Base-by-base conservation (phyloP, 192 early-diverging fungal genomes). In the Paraglomus occultum region DNA sequence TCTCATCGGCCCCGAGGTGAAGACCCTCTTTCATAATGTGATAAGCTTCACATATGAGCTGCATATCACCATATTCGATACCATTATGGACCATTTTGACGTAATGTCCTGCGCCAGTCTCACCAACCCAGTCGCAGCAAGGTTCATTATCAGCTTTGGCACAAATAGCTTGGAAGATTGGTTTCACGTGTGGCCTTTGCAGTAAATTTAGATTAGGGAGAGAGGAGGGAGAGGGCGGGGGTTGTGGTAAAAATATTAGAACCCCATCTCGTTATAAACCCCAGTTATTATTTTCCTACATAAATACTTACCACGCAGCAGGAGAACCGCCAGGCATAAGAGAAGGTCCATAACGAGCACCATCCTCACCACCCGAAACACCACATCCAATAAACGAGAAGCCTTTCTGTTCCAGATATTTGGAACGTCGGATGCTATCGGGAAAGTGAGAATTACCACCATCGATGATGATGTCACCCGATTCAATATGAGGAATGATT, bases 21-120 rank as follows among this genome's bases (percentile, higher is more conserved):
- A 97, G 84, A 67, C 91, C 91, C 66, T 94, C 89, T 82, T 90
- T 92, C 82, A 99, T 80, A 76, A 96, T 82, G 61, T 93, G 89
- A 83, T 99, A 99, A 47, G 91, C 92, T 84, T 99, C 96, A 72
- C 88, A 89, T 70, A 99, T 93, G 82, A 99, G 90, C 84, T 98
- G 96, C 96, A 99, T 98, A 82, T 98, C 96, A 73, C 96, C 96
- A 78, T 98, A 98, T 83, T 98, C 96, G 71, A 98, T 98, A 76
- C 95, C 95, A 81, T 99, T 99, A 89, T 99, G 95, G 60, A 99
- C 95, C 96, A 99, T 97, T 89, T 99, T 99, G 84, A 99, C 95
- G 82, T 95, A 99, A 87, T 99, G 95, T 50, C 95, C 96, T 31
- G 96, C 91, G 23, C 96, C 96, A 55, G 89, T 89, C 74, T 95